Base-by-base conservation (phyloP, 352 stramenopile species). In the Phytophthora nicotianae region DNA sequence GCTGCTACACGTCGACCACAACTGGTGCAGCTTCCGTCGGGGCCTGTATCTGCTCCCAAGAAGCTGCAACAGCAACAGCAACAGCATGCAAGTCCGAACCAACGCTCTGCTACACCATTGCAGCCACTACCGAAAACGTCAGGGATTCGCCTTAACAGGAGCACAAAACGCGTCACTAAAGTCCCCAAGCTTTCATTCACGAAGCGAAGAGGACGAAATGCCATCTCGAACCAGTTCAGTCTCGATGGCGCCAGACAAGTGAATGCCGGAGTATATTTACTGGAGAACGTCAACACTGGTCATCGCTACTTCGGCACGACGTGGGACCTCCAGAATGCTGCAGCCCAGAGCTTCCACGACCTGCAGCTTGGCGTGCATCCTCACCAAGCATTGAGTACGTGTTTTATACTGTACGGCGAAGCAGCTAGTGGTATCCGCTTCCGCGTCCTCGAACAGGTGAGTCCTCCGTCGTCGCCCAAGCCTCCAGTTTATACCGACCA, bases 241-340 rank as follows among this genome's bases (percentile, higher is more conserved):
- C 0, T 67, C 13, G 50, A 59, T 11, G 62, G 58, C 23, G 53
- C 33, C 7, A 52, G 76, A 9, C 65, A 77, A 46, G 65, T 92
- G 42, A 79, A 92, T 58, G 79, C 83, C 8, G 81, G 83, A 7
- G 82, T 92, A 19, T 91, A 89, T 48, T 53, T 81, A 54, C 42
- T 92, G 5, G 72, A 88, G 68, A 89, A 83, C 65, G 17, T 48
- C n/a, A 79, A 79, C 56, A 88, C 77, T 5, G 83, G 81, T 11
- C 83, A 89, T 62, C 61, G 63, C 24, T 82, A 76, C 65, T 76
- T 91, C 9, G 76, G 83, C 24, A 86, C 77, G 51, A 91, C 81
- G n/a, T 92, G 81, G 83, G 83, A 92, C 42, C 61, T 92, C 11
- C 66, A 66, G 3, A 89, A 90, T 52, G 83, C 83, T 1, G 62